Conservation (phyloP, 2,329 filamentous ascomycete species). For the Sordariomycetes sp. region DNA sequence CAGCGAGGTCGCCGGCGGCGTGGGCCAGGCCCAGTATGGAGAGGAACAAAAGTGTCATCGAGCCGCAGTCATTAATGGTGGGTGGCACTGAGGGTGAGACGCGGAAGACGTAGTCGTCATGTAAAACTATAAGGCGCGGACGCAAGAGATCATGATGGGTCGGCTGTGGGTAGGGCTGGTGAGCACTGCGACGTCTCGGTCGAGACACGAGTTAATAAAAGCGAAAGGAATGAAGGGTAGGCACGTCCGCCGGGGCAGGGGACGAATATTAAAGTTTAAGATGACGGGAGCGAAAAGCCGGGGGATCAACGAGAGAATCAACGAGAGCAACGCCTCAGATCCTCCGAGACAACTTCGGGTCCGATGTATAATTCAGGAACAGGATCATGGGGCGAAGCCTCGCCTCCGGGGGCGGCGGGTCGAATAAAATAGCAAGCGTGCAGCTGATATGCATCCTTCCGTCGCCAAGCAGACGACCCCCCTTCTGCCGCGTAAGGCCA, state of each 20-base stretch:
- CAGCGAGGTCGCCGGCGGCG: conserved; percentile 14
- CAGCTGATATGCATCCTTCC: neutral
- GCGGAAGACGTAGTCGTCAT: neutral
- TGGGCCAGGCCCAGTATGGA: neutral
- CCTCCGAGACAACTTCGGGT: too few species aligned
- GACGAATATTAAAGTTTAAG: too few species aligned
- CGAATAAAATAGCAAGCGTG: neutral
- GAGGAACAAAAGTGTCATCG: neutral
- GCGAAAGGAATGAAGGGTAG: neutral
- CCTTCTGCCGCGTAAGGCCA: neutral
- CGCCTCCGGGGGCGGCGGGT: too few species aligned
- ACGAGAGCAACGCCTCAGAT: too few species aligned
- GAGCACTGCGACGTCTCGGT: neutral
- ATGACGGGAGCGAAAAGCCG: too few species aligned
- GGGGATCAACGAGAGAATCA: too few species aligned
- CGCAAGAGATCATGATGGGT: neutral
- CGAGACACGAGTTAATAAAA: neutral
- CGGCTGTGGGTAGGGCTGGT: neutral
- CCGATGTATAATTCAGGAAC: too few species aligned
- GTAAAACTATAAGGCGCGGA: neutral
- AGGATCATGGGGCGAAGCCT: too few species aligned
- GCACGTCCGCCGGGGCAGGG: neutral
- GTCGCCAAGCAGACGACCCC: neutral
- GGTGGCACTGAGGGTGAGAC: neutral
- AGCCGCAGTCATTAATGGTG: neutral